phyloP scores from a whole-genome alignment of 1,284 basidiomycete species.

The Crucibulum cyathiforme region DNA sequence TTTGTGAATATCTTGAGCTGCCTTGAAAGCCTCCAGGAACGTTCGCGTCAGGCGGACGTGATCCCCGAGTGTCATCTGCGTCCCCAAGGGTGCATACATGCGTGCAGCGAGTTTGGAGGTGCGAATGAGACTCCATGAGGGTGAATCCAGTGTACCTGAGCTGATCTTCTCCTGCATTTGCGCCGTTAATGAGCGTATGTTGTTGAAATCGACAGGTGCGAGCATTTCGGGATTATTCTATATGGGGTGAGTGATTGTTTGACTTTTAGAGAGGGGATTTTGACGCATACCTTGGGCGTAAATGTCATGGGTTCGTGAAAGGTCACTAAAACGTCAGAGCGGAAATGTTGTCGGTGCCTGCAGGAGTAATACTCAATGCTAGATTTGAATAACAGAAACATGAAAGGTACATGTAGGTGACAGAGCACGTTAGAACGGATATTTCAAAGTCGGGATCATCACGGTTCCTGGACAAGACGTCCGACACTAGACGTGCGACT shows the following conservation, averaged over 20 bases:
- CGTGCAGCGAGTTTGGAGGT: conserved; percentile 76
- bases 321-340: conserved; percentile 84
- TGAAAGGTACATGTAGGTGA: conserved; percentile 76
- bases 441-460: conserved; percentile 74
- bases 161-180: conserved; percentile 72
- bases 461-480: conserved; percentile 74
- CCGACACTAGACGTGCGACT: conserved; percentile 83
- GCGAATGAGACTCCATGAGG: conserved; percentile 80
- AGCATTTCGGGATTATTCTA: conserved; percentile 76
- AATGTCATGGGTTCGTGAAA: conserved; percentile 79
- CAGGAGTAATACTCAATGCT: conserved; percentile 3
- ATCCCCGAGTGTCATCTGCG: conserved; percentile 80
- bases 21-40: conserved; percentile 80
- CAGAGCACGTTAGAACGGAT: conserved; percentile 76
- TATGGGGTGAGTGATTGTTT: neutral
- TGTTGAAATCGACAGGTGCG: conserved; percentile 65
- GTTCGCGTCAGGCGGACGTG: conserved; percentile 75
- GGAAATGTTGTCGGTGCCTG: conserved; percentile 75
- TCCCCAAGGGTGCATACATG: conserved; percentile 85
- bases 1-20: conserved; percentile 33
- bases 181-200: conserved; percentile 68
- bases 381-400: neutral
- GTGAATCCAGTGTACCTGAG: conserved; percentile 79
- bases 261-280: neutral
- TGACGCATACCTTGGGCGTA: conserved; percentile 56